Conservation (phyloP, 805 yeast genomes). For the Henningerozyma blattae region DNA sequence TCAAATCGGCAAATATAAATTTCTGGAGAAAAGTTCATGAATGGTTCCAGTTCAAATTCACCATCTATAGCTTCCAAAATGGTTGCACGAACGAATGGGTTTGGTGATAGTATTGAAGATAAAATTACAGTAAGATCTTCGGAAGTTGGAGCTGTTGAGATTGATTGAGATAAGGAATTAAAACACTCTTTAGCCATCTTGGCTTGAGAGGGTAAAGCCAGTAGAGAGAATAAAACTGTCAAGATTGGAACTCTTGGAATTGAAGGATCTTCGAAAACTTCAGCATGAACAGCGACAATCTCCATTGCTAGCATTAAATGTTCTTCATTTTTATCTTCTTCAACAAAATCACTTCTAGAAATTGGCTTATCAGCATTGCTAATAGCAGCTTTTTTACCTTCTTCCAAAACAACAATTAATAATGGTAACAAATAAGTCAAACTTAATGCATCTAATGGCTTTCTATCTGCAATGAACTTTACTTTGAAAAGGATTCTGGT, state of each 20-base stretch:
- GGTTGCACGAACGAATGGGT: constrained; percentile 62
- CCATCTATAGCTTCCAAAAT: constrained; percentile 77
- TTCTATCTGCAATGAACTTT: constrained; percentile 62
- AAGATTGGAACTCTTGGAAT: constrained; percentile 63
- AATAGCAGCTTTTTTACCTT: constrained; percentile 46
- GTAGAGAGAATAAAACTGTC: constrained; percentile 46
- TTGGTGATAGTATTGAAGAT: constrained; percentile 44
- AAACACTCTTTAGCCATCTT: constrained; percentile 78
- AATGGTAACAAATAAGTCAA: constrained; percentile 69
- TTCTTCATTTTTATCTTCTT: constrained; percentile 84
- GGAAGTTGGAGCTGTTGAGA: constrained; percentile 46
- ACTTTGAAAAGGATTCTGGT: constrained; percentile 64
- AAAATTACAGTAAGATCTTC: constrained; percentile 51
- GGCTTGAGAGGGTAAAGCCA: constrained; percentile 66
- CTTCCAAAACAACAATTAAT: constrained; percentile 51
- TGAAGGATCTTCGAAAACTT: constrained; percentile 48
- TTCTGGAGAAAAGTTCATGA: constrained; percentile 44
- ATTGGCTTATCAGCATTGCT: constrained; percentile 40
- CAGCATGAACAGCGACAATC: constrained; percentile 57
- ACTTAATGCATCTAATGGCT: constrained; percentile 54
- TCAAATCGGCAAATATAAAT: constrained; percentile 73
- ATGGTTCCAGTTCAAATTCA: constrained; percentile 45
- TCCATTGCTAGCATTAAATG: constrained; percentile 68
- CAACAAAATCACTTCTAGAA: constrained; percentile 55
- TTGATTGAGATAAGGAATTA: constrained; percentile 61